A percentile compares a stretch with the other conserved stretches of the same genome.
Conservation (phyloP, 495 filamentous ascomycete genomes). For the Trichoderma erinaceum region DNA sequence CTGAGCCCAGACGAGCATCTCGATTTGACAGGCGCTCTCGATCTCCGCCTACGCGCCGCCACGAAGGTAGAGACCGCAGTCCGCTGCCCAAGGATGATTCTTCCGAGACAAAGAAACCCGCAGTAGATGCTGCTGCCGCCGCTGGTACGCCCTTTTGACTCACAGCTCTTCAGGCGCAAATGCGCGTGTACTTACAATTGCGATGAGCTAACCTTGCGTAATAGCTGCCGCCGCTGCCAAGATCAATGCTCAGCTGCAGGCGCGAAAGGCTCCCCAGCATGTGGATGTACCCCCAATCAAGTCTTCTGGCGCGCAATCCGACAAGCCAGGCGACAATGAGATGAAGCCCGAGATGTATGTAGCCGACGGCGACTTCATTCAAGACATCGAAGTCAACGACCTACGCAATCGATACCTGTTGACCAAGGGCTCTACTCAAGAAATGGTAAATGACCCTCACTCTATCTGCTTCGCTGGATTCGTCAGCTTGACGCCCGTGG, state of each 20-base stretch:
- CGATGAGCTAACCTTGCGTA: slow-evolving; percentile 22
- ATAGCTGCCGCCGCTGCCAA: slow-evolving; percentile 84
- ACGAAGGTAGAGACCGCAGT: slow-evolving; percentile 68
- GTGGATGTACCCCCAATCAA: slow-evolving; percentile 88
- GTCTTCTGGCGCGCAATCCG: slow-evolving; percentile 33
- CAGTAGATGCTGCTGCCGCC: slow-evolving; percentile 72
- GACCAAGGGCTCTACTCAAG: slow-evolving; percentile 96
- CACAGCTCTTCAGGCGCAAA: too few species aligned
- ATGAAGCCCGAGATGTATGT: slow-evolving; percentile 77
- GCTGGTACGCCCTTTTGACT: slow-evolving; percentile 54
- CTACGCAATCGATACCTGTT: slow-evolving; percentile 94
- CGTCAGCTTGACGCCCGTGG: not conserved
- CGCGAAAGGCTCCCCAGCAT: slow-evolving; percentile 88
- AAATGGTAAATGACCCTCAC: slow-evolving; percentile 90
- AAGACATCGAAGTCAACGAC: slow-evolving; percentile 98
- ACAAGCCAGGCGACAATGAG: slow-evolving; percentile 32
- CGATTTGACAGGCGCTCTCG: slow-evolving; percentile 83
- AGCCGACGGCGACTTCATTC: slow-evolving; percentile 93
- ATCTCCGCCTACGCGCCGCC: slow-evolving; percentile 60
- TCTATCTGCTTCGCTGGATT: slow-evolving; percentile 26
- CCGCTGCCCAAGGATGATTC: slow-evolving; percentile 53
- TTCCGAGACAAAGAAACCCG: slow-evolving; percentile 38
- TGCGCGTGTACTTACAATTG: not conserved
- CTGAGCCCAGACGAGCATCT: slow-evolving; percentile 63
- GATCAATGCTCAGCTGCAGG: slow-evolving; percentile 89